phyloP scores from a whole-genome alignment of 2,329 filamentous ascomycete genomes.

The Nigrospora sphaerica region DNA sequence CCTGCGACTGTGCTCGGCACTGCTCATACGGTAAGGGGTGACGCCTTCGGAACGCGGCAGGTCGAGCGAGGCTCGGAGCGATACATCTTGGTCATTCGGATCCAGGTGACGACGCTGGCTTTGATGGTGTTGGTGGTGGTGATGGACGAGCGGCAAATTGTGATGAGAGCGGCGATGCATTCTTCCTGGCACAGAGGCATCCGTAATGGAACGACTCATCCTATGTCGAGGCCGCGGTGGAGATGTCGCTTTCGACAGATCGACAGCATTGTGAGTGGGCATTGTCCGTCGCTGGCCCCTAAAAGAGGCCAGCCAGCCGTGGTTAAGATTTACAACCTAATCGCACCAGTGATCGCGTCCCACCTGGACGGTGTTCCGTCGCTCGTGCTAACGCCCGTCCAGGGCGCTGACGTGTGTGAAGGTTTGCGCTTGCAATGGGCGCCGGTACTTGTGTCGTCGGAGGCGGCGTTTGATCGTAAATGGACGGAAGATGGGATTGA shows the following conservation, averaged over 20 bases:
- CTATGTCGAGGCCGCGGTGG: conserved; percentile 39
- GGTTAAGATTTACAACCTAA: no score
- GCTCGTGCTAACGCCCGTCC: no score
- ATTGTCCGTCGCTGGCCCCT: conserved; percentile 12
- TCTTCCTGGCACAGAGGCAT: conserved; percentile 40
- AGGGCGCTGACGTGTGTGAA: no score
- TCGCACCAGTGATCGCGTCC: no score
- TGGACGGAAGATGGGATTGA: no score
- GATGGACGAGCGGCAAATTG: conserved; percentile 18
- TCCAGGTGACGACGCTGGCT: conserved; percentile 26
- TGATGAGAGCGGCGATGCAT: conserved; percentile 16
- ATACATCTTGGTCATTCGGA: conserved; percentile 22
- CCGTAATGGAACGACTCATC: conserved; percentile 48
- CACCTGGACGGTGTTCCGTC: no score
- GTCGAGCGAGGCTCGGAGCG: conserved; percentile 35
- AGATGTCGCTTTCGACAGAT: conserved; percentile 21
- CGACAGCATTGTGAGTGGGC: conserved; percentile 22
- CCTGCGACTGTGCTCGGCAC: conserved; percentile 34
- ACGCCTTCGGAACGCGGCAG: conserved; percentile 35
- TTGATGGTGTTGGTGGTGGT: conserved; percentile 26
- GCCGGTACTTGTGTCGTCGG: no score
- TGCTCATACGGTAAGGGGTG: conserved; percentile 30
- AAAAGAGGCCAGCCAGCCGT: no score
- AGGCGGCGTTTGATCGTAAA: no score
- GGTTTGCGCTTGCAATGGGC: no score